These are phyloP conservation scores for Ustilago vetiveriae DNA, from an alignment of 1,284 basidiomycete genomes.

Conservation along the genomic window DNA sequence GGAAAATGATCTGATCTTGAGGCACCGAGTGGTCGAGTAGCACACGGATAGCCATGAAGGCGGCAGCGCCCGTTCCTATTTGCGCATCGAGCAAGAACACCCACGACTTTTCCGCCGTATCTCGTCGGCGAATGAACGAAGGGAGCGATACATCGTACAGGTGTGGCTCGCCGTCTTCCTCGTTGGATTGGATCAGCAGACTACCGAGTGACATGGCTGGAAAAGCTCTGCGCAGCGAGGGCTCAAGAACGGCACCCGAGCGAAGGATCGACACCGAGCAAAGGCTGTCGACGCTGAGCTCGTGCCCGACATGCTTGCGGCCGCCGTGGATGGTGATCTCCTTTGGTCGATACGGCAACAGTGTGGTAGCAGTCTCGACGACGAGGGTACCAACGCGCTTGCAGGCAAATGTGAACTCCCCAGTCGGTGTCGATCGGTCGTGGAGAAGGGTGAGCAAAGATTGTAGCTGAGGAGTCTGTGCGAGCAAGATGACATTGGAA, in stretches of 20 bases:
- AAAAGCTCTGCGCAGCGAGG: conserved; percentile 87
- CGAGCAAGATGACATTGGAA: conserved; percentile 76
- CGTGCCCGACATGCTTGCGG: conserved; percentile 75
- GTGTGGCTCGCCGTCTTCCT: conserved; percentile 84
- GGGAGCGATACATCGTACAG: conserved; percentile 85
- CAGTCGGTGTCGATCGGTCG: conserved; percentile 73
- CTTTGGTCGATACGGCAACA: conserved; percentile 78
- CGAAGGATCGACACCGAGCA: conserved; percentile 86
- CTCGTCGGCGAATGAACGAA: conserved; percentile 56
- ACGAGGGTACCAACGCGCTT: conserved; percentile 86
- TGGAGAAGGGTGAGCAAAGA: conserved; percentile 78
- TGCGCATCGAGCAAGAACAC: conserved; percentile 94
- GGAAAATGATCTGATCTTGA: conserved; percentile 73
- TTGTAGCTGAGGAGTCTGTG: conserved; percentile 81
- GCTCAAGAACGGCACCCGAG: conserved; percentile 88
- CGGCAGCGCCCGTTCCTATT: conserved; percentile 93
- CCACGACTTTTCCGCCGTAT: conserved; percentile 74
- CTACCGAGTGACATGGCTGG: conserved; percentile 88
- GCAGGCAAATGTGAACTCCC: conserved; percentile 86
- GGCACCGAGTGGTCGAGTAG: conserved; percentile 92
- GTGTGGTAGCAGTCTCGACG: conserved; percentile 83
- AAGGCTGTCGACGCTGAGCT: conserved; percentile 73
- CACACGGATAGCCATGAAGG: conserved; percentile 95
- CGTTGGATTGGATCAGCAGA: conserved; percentile 86
- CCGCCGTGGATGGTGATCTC: conserved; percentile 74